Conservation (phyloP, 169 alveolate species). For the Eimeria falciformis region DNA sequence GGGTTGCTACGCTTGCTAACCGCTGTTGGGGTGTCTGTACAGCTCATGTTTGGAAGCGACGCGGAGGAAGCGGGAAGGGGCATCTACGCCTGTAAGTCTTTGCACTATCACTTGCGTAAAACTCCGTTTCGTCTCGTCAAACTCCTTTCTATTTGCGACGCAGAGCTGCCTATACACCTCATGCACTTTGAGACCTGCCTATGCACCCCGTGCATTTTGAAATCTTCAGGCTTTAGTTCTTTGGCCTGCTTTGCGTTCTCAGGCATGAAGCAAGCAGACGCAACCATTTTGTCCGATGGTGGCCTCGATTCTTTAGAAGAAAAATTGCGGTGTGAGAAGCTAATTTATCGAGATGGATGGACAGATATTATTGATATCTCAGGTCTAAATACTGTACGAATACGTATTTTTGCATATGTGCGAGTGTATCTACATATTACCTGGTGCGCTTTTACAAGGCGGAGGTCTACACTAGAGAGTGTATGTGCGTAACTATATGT, state of each 20-base stretch:
- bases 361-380: no score
- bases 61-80: not conserved
- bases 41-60: slow-evolving; percentile 4
- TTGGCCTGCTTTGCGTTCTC: not conserved
- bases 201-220: not conserved
- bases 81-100: not conserved
- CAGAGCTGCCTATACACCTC: no score
- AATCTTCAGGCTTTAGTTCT: no score
- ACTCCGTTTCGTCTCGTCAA: no score
- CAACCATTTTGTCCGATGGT: slow-evolving; percentile 1
- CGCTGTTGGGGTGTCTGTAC: not conserved
- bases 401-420: not conserved
- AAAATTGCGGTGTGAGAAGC: slow-evolving; percentile 9
- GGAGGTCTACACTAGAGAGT: no score
- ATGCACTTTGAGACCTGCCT: not conserved
- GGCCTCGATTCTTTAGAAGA: not conserved
- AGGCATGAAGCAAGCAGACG: slow-evolving; percentile 66
- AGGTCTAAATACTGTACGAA: not conserved
- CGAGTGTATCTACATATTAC: not conserved
- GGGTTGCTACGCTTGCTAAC: not conserved
- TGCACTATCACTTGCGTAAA: no score
- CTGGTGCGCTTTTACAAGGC: no score
- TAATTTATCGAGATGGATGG: no score
- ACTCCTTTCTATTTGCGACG: no score
- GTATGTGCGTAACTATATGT: no score